Evolutionary conservation across 176 grass and related monocot genomes (phyloP).

Genomic region (Carex myosuroides): DNA sequence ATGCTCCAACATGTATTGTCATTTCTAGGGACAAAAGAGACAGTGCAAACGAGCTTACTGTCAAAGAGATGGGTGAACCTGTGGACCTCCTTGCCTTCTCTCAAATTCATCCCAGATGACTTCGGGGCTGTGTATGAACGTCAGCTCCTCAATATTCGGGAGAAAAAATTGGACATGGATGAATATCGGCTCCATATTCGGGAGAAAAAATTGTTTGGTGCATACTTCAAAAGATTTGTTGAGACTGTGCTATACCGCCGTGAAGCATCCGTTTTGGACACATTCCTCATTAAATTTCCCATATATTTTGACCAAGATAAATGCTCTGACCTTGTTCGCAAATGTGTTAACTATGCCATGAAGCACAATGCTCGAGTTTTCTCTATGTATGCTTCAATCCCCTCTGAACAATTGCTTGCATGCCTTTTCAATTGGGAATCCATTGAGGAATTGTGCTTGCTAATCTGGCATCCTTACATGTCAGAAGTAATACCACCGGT

Average conservation of each 20-base stretch:
- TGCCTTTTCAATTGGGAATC: too few relatives aligned
- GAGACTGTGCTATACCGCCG: background rate
- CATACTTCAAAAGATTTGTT: background rate
- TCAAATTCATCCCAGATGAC: background rate
- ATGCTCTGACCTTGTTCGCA: background rate
- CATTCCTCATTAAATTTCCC: background rate
- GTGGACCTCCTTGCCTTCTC: background rate
- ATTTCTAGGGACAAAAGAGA: background rate
- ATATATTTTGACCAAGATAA: background rate
- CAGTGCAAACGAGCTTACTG: background rate
- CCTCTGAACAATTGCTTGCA: background rate
- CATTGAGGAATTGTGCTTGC: too few relatives aligned
- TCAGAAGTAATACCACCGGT: too few relatives aligned
- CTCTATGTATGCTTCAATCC: background rate
- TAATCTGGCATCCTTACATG: too few relatives aligned
- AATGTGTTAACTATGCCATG: background rate
- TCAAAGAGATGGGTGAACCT: background rate
- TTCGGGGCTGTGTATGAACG: too few relatives aligned
- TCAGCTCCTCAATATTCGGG: too few relatives aligned
- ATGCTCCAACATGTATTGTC: background rate
- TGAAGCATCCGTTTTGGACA: background rate
- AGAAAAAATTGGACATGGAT: too few relatives aligned
- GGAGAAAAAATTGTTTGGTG: too few relatives aligned
- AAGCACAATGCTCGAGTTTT: background rate
- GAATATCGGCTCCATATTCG: too few relatives aligned